Base-by-base conservation (phyloP, 768 basidiomycete genomes). In the Cystoderma amianthinum region DNA sequence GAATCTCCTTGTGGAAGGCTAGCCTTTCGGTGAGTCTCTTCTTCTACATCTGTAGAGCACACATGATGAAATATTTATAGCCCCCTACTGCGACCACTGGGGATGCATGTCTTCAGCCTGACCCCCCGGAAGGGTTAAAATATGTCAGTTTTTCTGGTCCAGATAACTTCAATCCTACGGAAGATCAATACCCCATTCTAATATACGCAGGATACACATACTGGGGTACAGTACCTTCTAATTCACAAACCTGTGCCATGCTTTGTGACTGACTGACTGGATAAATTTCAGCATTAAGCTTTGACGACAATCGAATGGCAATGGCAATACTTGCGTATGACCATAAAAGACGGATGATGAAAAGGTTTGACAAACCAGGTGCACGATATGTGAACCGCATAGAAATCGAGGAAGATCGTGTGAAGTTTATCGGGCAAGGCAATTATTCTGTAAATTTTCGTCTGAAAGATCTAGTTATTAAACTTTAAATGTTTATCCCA, bases 291-390 rank as follows among this genome's bases (percentile, higher is more conserved):
- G 34, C 34, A 6, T 19, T 36, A 16, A 36, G 34, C 18, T 36
- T 36, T 19, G 34, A 36, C 18, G 34, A 36, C 18, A 36, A 36
- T 16, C 34, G 34, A n/a, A 7, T 7, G 7, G 7, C 34, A 16
- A 7, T 36, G 6, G 34, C 34, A 36, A 19, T 36, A n/a, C 18
- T 36, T n/a, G 34, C 34, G 7, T 36, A n/a, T 16, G 34, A 36
- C 34, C n/a, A 36, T 16, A 36, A 36, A 16, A 16, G 34, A 36
- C 7, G n/a, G 34, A 36, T 36, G 34, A 16, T 36, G 34, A 36
- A 36, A 16, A 36, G 34, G 16, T 7, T 36, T 16, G 34, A 36
- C 16, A 36, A 36, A 16, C 18, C 7, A 6, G 34, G 34, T 9
- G 34, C n/a, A n/a, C 34, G 34, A n/a, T 36, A 36, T 16, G 18